phyloP scores from a whole-genome alignment of 352 stramenopile species.

The Phytophthora megakarya region DNA sequence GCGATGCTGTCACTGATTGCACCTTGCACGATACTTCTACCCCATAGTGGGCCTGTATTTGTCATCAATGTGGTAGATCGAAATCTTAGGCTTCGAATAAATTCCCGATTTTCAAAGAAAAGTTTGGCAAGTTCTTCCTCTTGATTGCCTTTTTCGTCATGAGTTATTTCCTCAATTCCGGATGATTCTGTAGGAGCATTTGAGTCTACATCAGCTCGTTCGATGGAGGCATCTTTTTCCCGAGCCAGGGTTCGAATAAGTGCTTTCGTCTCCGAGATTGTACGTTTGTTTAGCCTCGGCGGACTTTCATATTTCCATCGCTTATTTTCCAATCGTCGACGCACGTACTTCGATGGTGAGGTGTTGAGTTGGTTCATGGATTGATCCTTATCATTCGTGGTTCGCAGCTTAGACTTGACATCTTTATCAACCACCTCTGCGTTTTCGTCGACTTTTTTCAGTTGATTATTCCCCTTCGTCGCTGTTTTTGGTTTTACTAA shows the following conservation, averaged over 20 bases:
- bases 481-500: constrained; percentile 3
- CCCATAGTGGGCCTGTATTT: constrained; percentile 93
- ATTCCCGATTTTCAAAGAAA: constrained; percentile 72
- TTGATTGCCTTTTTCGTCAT: constrained; percentile 38
- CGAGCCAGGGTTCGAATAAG: constrained; percentile 29
- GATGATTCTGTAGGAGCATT: constrained; percentile 27
- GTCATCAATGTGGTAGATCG: constrained; percentile 69
- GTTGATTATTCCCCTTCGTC: constrained; percentile 3
- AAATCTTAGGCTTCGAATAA: constrained; percentile 72
- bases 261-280: constrained; percentile 32
- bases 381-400: neutral
- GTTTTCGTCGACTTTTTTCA: constrained; percentile 1
- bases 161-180: constrained; percentile 28
- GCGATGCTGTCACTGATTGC: constrained; percentile 87
- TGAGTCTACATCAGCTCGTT: constrained; percentile 9
- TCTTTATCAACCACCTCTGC: neutral
- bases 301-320: constrained; percentile 70
- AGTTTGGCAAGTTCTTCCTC: constrained; percentile 63
- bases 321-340: constrained; percentile 66
- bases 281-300: constrained; percentile 56
- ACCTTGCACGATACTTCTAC: constrained; percentile 77
- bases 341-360: constrained; percentile 51
- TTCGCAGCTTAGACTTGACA: constrained; percentile 1
- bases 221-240: constrained; percentile 14
- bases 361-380: neutral